phyloP scores from a whole-genome alignment of 2,329 filamentous ascomycete genomes.

The Capronia coronata region DNA sequence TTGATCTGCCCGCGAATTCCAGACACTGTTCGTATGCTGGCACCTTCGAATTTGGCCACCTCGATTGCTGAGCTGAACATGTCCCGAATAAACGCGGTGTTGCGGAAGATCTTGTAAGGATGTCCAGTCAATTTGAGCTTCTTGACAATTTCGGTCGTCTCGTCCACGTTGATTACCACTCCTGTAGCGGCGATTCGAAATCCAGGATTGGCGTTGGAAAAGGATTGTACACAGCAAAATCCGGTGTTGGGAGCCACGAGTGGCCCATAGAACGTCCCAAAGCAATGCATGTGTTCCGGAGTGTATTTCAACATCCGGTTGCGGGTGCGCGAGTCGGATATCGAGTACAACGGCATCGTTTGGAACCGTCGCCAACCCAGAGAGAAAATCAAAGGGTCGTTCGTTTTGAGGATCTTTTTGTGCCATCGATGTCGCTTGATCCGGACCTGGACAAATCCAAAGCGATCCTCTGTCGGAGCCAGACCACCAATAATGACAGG shows the following conservation, averaged over 20 bases:
- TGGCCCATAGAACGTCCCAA: slow-evolving; percentile 89
- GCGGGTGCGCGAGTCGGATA: slow-evolving; percentile 83
- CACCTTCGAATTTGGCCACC: slow-evolving; percentile 97
- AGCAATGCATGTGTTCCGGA: slow-evolving; percentile 98
- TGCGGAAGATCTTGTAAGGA: slow-evolving; percentile 98
- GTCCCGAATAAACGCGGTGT: slow-evolving; percentile 96
- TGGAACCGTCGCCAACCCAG: slow-evolving; percentile 96
- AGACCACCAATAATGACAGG: slow-evolving; percentile 89
- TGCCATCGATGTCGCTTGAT: slow-evolving; percentile 99
- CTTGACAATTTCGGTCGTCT: slow-evolving; percentile 96
- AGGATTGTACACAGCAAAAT: slow-evolving; percentile 87
- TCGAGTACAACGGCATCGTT: slow-evolving; percentile 85
- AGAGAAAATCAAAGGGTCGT: slow-evolving; percentile 94
- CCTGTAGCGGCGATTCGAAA: slow-evolving; percentile 94
- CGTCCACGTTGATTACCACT: slow-evolving; percentile 87
- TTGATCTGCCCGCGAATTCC: slow-evolving; percentile 97
- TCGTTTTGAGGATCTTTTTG: slow-evolving; percentile 97
- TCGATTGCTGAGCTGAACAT: slow-evolving; percentile 94
- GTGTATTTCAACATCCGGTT: slow-evolving; percentile 99
- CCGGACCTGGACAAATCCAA: slow-evolving; percentile 88
- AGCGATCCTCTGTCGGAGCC: slow-evolving; percentile 86
- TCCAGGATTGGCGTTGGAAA: slow-evolving; percentile 75
- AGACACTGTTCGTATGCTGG: slow-evolving; percentile 90
- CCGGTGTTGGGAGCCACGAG: slow-evolving; percentile 93
- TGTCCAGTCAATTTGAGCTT: slow-evolving; percentile 93